Evolutionary conservation across 106 monocot species (phyloP).

Genomic region (Platanthera zijinensis): DNA sequence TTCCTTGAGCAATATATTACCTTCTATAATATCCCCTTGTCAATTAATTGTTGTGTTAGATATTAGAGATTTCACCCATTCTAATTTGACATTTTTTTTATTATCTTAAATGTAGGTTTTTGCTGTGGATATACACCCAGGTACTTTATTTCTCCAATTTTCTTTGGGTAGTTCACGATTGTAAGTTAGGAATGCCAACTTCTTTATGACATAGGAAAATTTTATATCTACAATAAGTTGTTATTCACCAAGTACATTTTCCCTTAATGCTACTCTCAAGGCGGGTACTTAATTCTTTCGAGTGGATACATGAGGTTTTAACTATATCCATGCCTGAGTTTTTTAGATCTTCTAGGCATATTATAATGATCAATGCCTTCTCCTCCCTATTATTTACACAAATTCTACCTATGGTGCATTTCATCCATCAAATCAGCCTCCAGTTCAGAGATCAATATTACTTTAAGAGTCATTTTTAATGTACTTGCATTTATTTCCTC

Average conservation of each 20-base stretch:
- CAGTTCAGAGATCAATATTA: too few relatives aligned
- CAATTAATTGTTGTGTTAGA: not conserved
- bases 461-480: too few relatives aligned
- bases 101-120: slow-evolving; percentile 44
- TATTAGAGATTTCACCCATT: not conserved
- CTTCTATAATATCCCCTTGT: not conserved
- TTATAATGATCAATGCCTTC: too few relatives aligned
- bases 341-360: too few relatives aligned
- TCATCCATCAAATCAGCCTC: too few relatives aligned
- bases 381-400: too few relatives aligned
- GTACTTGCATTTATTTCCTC: too few relatives aligned
- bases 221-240: not conserved
- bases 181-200: not conserved
- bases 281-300: not conserved
- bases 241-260: not conserved
- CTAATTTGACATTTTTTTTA: slow-evolving; percentile 3
- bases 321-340: not conserved
- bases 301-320: not conserved
- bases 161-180: not conserved
- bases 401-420: too few relatives aligned
- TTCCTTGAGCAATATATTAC: not conserved
- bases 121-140: slow-evolving; percentile 94
- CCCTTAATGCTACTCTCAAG: not conserved
- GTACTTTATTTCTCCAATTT: slow-evolving; percentile 18
- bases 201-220: not conserved